Conservation (phyloP, 805 yeast genomes). For the Yarrowia sp. region DNA sequence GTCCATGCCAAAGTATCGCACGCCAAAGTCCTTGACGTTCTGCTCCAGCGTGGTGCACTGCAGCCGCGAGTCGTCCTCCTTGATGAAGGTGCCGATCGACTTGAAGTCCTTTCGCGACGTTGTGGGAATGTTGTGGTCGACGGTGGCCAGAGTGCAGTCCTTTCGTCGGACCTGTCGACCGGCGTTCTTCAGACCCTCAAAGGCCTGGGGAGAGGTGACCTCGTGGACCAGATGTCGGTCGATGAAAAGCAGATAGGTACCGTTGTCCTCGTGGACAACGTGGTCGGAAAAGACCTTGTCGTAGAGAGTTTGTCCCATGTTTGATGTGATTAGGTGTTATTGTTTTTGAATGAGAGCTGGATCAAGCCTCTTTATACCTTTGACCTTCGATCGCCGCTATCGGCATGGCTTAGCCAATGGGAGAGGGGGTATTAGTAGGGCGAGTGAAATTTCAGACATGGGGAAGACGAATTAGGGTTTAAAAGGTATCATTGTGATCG, state of each 20-base stretch:
- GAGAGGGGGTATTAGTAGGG: neutral
- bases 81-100: constrained; percentile 77
- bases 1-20: constrained; percentile 92
- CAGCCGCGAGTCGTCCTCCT: constrained; percentile 87
- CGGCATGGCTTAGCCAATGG: constrained; percentile 35
- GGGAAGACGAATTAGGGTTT: neutral
- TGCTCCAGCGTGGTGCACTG: constrained; percentile 93
- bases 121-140: constrained; percentile 97
- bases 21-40: constrained; percentile 87
- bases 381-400: constrained; percentile 25
- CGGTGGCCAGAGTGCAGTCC: constrained; percentile 94
- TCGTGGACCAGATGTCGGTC: constrained; percentile 98
- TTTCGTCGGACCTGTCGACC: constrained; percentile 86
- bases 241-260: constrained; percentile 85
- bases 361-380: constrained; percentile 4
- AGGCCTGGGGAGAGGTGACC: constrained; percentile 99
- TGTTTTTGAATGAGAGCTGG: neutral
- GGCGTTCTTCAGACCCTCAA: constrained; percentile 91
- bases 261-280: constrained; percentile 85
- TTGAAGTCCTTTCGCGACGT: constrained; percentile 80
- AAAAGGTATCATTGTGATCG: neutral
- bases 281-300: constrained; percentile 97
- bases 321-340: neutral
- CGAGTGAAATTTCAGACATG: neutral
- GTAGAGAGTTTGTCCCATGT: constrained; percentile 66